Conservation (phyloP, 2,329 filamentous ascomycete species). For the Cytospora piceae region DNA sequence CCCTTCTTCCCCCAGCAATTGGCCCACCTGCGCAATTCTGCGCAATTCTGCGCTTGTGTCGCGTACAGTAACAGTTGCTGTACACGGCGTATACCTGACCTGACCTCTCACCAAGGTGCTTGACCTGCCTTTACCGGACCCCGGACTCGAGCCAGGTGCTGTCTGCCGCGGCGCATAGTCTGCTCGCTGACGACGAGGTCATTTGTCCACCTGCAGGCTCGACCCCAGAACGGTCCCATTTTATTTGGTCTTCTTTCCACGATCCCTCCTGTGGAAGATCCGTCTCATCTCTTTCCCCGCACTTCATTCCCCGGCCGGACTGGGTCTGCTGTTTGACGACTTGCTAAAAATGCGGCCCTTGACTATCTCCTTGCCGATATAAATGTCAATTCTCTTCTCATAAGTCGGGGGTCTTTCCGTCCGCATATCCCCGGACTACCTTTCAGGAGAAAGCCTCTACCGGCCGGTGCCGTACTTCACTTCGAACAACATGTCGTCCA, state of each 20-base stretch:
- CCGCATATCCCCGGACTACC: slow-evolving; percentile 29
- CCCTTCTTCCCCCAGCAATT: slow-evolving; percentile 38
- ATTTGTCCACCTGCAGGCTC: slow-evolving; percentile 29
- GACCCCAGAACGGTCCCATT: slow-evolving; percentile 30
- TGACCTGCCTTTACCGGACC: slow-evolving; percentile 24
- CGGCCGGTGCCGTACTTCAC: slow-evolving; percentile 25
- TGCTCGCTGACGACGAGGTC: slow-evolving; percentile 29
- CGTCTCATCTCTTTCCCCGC: slow-evolving; percentile 35
- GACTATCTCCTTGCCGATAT: slow-evolving; percentile 32
- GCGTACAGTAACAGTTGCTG: slow-evolving; percentile 36
- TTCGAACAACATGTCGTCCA: slow-evolving; percentile 40
- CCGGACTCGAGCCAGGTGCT: slow-evolving; percentile 25
- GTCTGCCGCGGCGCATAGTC: slow-evolving; percentile 17
- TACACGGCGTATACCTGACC: slow-evolving; percentile 37
- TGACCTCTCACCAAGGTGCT: slow-evolving; percentile 21
- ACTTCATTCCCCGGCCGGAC: slow-evolving; percentile 30
- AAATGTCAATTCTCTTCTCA: slow-evolving; percentile 28
- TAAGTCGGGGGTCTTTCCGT: slow-evolving; percentile 30
- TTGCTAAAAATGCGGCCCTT: slow-evolving; percentile 38
- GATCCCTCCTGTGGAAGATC: slow-evolving; percentile 32
- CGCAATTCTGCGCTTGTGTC: slow-evolving; percentile 38
- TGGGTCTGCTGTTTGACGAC: slow-evolving; percentile 27
- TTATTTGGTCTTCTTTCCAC: slow-evolving; percentile 27
- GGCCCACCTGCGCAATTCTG: slow-evolving; percentile 36
- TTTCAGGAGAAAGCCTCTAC: slow-evolving; percentile 27